Percentiles rank a stretch among this genome's conserved stretches.
Evolutionary conservation across 202 grass and related monocot genomes (phyloP).

Genomic region (Bolboschoenoplectus hybrid): DNA sequence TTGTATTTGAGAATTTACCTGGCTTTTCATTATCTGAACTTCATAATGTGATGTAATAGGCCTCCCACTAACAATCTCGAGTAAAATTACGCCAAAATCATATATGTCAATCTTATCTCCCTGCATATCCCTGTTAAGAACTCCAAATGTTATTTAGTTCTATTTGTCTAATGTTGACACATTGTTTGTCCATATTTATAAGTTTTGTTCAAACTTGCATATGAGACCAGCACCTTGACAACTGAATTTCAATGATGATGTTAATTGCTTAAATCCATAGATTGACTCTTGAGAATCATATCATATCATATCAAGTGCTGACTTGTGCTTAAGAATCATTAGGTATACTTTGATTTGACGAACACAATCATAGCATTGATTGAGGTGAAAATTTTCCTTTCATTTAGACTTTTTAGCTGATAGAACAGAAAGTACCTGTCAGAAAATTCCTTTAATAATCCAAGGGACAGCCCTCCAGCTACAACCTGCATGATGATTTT

Average conservation of each 20-base stretch:
- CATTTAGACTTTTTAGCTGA: neutral
- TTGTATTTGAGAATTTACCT: conserved; percentile 48
- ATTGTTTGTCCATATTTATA: neutral
- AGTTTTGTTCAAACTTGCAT: conserved; percentile 19
- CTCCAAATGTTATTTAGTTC: neutral
- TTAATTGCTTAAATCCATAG: neutral
- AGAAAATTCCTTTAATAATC: conserved; percentile 48
- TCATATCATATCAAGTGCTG: neutral
- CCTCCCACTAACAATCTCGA: conserved; percentile 73
- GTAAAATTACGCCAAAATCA: conserved; percentile 84
- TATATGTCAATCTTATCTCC: conserved; percentile 88
- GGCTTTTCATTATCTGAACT: conserved; percentile 75
- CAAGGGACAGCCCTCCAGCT: conserved; percentile 36
- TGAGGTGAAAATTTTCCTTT: neutral
- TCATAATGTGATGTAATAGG: conserved; percentile 68
- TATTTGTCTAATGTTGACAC: neutral
- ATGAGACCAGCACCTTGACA: conserved; percentile 3
- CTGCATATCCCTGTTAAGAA: conserved; percentile 50
- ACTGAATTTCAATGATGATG: neutral
- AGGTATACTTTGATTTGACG: neutral
- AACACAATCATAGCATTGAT: neutral
- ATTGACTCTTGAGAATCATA: neutral
- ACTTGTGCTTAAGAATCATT: neutral
- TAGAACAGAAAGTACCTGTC: conserved; percentile 45
- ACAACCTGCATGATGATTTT: conserved; percentile 44